Evolutionary conservation across 1,139 yeast genomes (phyloP).

Genomic region (Pichiaceae sp.): DNA sequence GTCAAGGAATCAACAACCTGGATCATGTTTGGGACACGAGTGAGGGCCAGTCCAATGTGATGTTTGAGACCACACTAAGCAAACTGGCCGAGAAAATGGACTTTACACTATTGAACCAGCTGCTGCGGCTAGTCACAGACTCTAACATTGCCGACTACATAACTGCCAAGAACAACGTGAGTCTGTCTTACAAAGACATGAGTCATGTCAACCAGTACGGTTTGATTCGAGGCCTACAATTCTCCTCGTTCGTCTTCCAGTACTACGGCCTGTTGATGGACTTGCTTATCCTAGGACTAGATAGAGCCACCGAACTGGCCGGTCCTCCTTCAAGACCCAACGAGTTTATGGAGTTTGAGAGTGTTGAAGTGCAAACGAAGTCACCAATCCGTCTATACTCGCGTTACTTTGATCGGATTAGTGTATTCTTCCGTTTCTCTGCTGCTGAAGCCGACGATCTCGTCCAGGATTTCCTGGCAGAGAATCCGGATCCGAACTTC

Average conservation of each 20-base stretch:
- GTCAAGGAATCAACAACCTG: slow-evolving; percentile 85
- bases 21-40: slow-evolving; percentile 70
- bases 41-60: slow-evolving; percentile 73
- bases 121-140: slow-evolving; percentile 75
- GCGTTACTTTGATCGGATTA: slow-evolving; percentile 76
- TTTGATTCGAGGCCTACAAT: slow-evolving; percentile 78
- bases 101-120: slow-evolving; percentile 73
- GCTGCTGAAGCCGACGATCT: slow-evolving; percentile 69
- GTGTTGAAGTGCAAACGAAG: slow-evolving; percentile 46
- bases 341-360: slow-evolving; percentile 65
- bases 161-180: slow-evolving; percentile 83
- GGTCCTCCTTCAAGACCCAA: slow-evolving; percentile 71
- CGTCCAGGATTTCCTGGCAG: slow-evolving; percentile 66
- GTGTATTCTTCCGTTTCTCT: slow-evolving; percentile 68
- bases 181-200: slow-evolving; percentile 87
- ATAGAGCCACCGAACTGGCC: slow-evolving; percentile 82
- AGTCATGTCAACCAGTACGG: slow-evolving; percentile 88
- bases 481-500: slow-evolving; percentile 88
- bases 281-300: slow-evolving; percentile 72
- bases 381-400: slow-evolving; percentile 75
- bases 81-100: slow-evolving; percentile 82
- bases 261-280: slow-evolving; percentile 85
- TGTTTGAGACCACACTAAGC: slow-evolving; percentile 66
- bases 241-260: slow-evolving; percentile 83
- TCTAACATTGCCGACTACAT: slow-evolving; percentile 92